These are phyloP conservation scores for Ilyonectria destructans DNA, from an alignment of 2,329 filamentous ascomycete species.

Conservation along the genomic window DNA sequence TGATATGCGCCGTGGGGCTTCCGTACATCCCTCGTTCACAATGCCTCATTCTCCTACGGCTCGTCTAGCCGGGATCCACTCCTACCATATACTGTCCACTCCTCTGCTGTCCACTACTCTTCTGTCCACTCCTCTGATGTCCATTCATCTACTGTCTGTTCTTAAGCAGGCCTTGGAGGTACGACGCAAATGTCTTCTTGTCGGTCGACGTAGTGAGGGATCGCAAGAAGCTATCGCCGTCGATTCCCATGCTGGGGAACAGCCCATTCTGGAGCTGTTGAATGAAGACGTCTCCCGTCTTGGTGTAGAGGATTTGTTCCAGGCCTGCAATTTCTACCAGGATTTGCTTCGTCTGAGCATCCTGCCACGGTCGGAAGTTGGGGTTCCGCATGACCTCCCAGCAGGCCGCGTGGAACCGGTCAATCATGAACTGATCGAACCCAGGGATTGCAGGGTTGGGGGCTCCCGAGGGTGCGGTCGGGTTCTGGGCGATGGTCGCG, in stretches of 20 bases:
- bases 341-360: slow-evolving; percentile 91
- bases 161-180: slow-evolving; percentile 73
- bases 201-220: slow-evolving; percentile 73
- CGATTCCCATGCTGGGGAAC: slow-evolving; percentile 76
- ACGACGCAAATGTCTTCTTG: slow-evolving; percentile 75
- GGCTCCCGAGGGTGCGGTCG: slow-evolving; percentile 65
- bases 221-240: slow-evolving; percentile 73
- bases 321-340: slow-evolving; percentile 89
- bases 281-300: slow-evolving; percentile 88
- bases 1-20: slow-evolving; percentile 50
- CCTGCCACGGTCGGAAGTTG: slow-evolving; percentile 83
- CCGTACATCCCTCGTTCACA: slow-evolving; percentile 33
- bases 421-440: slow-evolving; percentile 92
- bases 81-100: slow-evolving; percentile 4
- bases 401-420: slow-evolving; percentile 88
- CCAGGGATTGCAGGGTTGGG: slow-evolving; percentile 80
- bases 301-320: slow-evolving; percentile 91
- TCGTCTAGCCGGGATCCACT: slow-evolving; percentile 51
- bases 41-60: slow-evolving; percentile 41
- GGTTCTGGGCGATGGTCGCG: slow-evolving; percentile 69
- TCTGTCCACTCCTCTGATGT: not conserved
- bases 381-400: slow-evolving; percentile 90
- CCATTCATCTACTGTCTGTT: slow-evolving; percentile 53
- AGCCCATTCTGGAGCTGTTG: slow-evolving; percentile 76
- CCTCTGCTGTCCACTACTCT: slow-evolving; percentile 47